Evolutionary conservation across 73 alveolate species (phyloP).

Genomic region (Paramecium sexaurelia): DNA sequence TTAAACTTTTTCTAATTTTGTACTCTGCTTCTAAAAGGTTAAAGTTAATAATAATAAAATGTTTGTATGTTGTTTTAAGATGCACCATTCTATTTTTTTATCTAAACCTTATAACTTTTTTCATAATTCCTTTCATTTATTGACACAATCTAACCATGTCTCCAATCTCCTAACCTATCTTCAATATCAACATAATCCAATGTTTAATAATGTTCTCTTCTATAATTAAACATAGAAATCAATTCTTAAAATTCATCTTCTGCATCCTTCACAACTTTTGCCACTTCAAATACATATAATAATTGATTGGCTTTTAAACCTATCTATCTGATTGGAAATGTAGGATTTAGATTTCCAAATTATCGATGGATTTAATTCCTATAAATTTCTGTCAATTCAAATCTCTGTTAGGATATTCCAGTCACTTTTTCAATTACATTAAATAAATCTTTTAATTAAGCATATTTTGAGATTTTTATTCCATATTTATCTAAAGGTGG

Average conservation of each 20-base stretch:
- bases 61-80: background rate
- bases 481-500: constrained; percentile 61
- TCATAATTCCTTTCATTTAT: background rate
- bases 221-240: background rate
- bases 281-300: constrained; percentile 61
- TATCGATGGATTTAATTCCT: constrained; percentile 36
- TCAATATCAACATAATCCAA: constrained; percentile 65
- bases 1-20: background rate
- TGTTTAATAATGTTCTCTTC: background rate
- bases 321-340: constrained; percentile 31
- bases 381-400: constrained; percentile 63
- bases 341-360: background rate
- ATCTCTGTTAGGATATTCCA: background rate
- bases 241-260: constrained; percentile 53
- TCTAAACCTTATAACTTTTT: background rate
- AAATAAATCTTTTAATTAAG: constrained; percentile 30
- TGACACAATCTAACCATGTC: constrained; percentile 4
- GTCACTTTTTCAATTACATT: constrained; percentile 51
- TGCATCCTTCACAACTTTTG: constrained; percentile 32
- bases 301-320: constrained; percentile 48
- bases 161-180: constrained; percentile 43
- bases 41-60: background rate
- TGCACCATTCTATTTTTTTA: background rate
- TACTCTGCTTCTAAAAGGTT: constrained; percentile 34
- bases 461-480: constrained; percentile 51